phyloP scores from a whole-genome alignment of 495 filamentous ascomycete genomes.

The Staphylotrichum longicolle region DNA sequence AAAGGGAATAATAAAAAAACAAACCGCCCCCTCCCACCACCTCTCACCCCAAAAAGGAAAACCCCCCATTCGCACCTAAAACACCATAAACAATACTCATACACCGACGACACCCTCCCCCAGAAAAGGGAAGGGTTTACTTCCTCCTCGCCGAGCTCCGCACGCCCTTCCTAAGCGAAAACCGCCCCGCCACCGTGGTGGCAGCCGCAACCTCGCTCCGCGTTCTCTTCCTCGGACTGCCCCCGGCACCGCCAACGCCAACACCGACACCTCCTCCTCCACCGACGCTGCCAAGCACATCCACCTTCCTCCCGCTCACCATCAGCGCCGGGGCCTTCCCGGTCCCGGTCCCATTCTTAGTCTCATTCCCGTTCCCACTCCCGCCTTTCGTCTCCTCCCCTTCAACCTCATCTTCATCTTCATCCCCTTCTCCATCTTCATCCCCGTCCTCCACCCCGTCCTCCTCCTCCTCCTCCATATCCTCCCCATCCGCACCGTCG shows the following conservation, averaged over 20 bases:
- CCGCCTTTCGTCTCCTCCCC: background rate
- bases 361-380: background rate
- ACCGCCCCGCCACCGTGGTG: background rate
- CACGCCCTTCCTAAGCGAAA: slow-evolving; percentile 12
- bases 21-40: background rate
- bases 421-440: background rate
- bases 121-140: background rate
- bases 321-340: background rate
- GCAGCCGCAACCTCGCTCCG: slow-evolving; percentile 8
- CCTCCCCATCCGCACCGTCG: background rate
- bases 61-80: background rate
- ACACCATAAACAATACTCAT: background rate
- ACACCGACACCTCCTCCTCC: background rate
- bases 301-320: background rate
- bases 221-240: slow-evolving; percentile 10
- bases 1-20: too few species aligned
- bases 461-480: background rate
- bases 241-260: background rate
- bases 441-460: background rate
- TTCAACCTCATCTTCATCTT: background rate
- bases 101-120: background rate
- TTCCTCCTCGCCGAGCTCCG: slow-evolving; percentile 13
- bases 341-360: background rate
- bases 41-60: background rate
- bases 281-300: background rate